Evolutionary conservation across 257 asterid genomes (phyloP), one percentile per base, ranked within the genome.

Genomic region (Datura wrightii): DNA sequence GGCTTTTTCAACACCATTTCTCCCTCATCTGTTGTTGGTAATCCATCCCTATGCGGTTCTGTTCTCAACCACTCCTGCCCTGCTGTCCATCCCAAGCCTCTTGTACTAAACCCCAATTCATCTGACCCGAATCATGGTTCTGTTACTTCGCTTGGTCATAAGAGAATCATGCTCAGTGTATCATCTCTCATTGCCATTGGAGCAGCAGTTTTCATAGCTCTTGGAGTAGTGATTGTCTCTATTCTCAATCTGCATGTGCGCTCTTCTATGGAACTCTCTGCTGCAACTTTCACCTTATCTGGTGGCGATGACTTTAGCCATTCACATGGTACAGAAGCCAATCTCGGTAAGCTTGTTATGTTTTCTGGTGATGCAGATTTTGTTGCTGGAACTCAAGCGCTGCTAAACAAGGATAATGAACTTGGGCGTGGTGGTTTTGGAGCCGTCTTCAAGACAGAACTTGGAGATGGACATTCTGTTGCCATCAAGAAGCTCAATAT

Each of bases 381-480:
- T 82, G 90, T 84, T 18, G 79, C 90, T 0, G 97, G 98, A 52
- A 90, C 97, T 67, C 96, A 94, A 39, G 87, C 94, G 36, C 89
- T 95, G 79, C 97, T 95, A 18, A 93, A 92, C 81, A 94, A 95
- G 85, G 87, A 93, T 46, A 90, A 93, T 65, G 98, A 95, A 71
- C 93, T 94, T 5, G 99, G 99, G 19, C 93, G 92, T 5, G 99
- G 99, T 39, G 98, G 98, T 5, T 95, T 95, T 67, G 99, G 99
- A 86, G 83, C 94, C 2, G 97, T 95, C 8, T 95, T 93, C 84
- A 85, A 42, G 80, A 89, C 97, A 1, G 92, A 90, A 44, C 91
- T 93, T 62, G 89, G 86, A 86, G 92, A 90, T 6, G 97, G 98
- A 15, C 87, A 91, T 46, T 84, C 91, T 11, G 87, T 95, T 2